A percentile compares a stretch with the other conserved stretches of the same genome.
Conservation (phyloP, 2,329 filamentous ascomycete genomes). For the Hawksworthiomyces lignivorus region DNA sequence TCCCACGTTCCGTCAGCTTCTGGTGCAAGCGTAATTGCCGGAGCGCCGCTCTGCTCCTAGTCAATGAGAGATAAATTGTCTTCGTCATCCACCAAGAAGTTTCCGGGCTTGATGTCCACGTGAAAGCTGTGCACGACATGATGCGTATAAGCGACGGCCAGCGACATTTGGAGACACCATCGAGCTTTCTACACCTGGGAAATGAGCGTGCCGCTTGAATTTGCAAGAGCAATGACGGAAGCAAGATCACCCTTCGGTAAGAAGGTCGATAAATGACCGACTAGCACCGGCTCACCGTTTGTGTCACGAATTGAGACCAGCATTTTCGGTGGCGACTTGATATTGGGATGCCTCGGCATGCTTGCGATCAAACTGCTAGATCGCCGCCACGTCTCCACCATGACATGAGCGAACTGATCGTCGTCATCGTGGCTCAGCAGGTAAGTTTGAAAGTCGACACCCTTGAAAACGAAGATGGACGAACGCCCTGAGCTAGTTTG, state of each 20-base stretch:
- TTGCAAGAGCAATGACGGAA: conserved; percentile 13
- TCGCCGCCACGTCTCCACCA: background rate
- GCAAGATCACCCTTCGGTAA: conserved; percentile 11
- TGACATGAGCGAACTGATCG: background rate
- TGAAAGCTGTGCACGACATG: conserved; percentile 18
- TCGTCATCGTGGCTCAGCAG: conserved; percentile 1
- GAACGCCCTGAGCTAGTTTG: background rate
- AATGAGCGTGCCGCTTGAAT: conserved; percentile 9
- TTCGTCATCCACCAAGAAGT: conserved; percentile 12
- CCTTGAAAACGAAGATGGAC: conserved; percentile 1
- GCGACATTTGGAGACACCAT: conserved; percentile 20
- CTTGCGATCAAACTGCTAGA: conserved; percentile 1
- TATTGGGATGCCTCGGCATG: conserved; percentile 15
- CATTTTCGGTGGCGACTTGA: conserved; percentile 14
- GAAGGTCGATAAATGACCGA: conserved; percentile 16
- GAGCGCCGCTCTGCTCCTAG: conserved; percentile 13
- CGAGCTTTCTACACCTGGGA: conserved; percentile 13
- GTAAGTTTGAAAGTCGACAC: conserved; percentile 4
- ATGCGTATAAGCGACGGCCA: conserved; percentile 18
- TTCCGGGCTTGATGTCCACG: conserved; percentile 24
- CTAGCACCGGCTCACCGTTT: conserved; percentile 4
- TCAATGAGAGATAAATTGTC: conserved; percentile 9
- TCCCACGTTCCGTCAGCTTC: conserved; percentile 18
- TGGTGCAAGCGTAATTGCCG: conserved; percentile 12
- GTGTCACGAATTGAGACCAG: background rate